A percentile compares a stretch with the other conserved stretches of the same genome.
These are phyloP conservation scores for Pythium coloratum DNA, from an alignment of 352 stramenopile genomes.

Conservation along the genomic window DNA sequence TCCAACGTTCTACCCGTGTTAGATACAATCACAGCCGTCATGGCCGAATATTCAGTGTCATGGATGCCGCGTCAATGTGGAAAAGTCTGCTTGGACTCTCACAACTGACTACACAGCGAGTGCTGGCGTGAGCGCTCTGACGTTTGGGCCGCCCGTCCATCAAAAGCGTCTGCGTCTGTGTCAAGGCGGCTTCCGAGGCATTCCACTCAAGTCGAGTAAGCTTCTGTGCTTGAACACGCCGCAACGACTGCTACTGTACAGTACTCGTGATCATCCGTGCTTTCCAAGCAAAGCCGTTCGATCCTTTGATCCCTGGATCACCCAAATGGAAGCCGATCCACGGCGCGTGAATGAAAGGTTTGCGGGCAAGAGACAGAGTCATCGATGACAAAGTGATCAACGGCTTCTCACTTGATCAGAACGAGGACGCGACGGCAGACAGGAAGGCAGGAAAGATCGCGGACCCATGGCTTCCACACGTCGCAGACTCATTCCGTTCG, in stretches of 20 bases:
- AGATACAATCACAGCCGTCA: no score
- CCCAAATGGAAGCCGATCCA: not conserved
- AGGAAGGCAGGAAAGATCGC: not conserved
- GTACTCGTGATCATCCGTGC: no score
- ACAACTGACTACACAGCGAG: not conserved
- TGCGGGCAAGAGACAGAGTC: not conserved
- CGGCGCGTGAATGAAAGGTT: not conserved
- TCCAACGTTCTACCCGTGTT: no score
- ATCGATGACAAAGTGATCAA: not conserved
- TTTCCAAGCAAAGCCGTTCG: not conserved
- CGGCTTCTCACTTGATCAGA: not conserved
- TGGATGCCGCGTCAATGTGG: no score
- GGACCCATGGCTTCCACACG: not conserved
- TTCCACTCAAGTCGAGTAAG: no score
- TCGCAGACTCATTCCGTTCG: not conserved
- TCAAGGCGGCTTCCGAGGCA: not conserved
- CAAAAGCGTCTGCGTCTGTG: not conserved
- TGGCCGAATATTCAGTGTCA: no score
- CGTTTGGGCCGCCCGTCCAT: not conserved
- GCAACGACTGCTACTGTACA: not conserved
- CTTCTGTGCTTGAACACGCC: not conserved
- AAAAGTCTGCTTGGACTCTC: no score
- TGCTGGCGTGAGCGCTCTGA: not conserved
- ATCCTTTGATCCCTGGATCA: not conserved
- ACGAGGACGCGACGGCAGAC: not conserved